Base-by-base conservation (phyloP, 1,139 yeast genomes). In the Pneumocystis canis region DNA sequence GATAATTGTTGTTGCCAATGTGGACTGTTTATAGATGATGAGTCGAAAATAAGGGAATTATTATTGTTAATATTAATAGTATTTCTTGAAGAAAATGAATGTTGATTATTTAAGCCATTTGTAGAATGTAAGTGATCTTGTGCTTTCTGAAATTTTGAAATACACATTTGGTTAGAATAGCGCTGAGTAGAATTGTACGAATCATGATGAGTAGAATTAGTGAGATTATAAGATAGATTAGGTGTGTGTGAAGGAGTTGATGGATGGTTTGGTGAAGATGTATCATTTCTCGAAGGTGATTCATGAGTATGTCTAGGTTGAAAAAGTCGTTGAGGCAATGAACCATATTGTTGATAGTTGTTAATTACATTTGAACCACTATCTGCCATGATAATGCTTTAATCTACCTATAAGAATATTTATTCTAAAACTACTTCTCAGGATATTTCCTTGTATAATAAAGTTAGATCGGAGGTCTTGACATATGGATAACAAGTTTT, bases 1-100 rank as follows among this genome's bases (percentile, higher is more conserved):
- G 86, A 94, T 64, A 81, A 77, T 75, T 92, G 98, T 70, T 89
- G 89, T 58, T 66, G 67, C 67, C 67, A 66, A 63, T 65, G 62
- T 54, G 63, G 47, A 58, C 54, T 47, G 54, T 11, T 47, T 47
- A 31, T 31, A 11, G 54, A n/a, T 47, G 54, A 47, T 25, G 54
- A 14, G n/a, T 47, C 54, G n/a, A 47, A 47, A 25, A 31, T 47
- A 47, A 47, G 54, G 11, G 54, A 47, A 47, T 47, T 47, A 20
- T 47, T 47, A 18, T 47, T 47, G 25, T 25, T 47, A 25, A 47
- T 25, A 47, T 47, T 47, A 25, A 20, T 20, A 47, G 54, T 9
- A 25, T 25, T 47, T 18, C 54, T 47, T 11, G 54, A 47, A 3
- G 54, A 11, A 47, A 47, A 47, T 6, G 54, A 25, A 25, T 47